These are phyloP conservation scores for Physaria fendleri DNA, from an alignment of 345 rosid genomes.

Conservation along the genomic window DNA sequence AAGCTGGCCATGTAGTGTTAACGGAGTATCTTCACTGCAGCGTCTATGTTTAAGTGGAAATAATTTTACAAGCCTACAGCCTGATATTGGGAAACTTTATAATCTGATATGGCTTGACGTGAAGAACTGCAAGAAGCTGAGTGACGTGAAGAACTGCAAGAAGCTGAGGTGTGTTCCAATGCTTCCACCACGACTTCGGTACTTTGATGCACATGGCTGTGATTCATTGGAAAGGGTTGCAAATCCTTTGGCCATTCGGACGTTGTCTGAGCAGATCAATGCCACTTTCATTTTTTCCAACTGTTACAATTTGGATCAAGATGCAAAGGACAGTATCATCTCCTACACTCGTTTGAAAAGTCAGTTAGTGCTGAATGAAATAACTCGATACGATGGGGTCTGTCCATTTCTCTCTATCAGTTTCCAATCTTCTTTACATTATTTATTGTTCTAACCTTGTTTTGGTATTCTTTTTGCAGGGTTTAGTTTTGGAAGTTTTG, in stretches of 20 bases:
- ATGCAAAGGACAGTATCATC: background rate
- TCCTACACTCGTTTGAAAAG: background rate
- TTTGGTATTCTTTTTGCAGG: background rate
- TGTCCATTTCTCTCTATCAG: background rate
- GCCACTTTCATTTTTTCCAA: background rate
- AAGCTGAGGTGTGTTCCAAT: background rate
- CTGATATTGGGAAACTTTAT: background rate
- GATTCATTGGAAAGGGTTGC: background rate
- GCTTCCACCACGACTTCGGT: slow-evolving; percentile 4
- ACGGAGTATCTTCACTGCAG: background rate
- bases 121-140: background rate
- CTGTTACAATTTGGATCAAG: background rate
- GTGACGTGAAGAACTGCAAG: background rate
- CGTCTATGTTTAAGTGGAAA: background rate
- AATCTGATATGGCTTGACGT: background rate
- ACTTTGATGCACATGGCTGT: slow-evolving; percentile 1
- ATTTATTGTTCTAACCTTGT: background rate
- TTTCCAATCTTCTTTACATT: background rate
- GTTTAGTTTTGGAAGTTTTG: background rate
- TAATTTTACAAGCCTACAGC: background rate
- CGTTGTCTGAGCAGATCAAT: background rate
- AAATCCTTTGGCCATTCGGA: background rate
- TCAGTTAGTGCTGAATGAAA: background rate
- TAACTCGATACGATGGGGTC: background rate
- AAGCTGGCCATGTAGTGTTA: background rate